Evolutionary conservation across 352 stramenopile genomes (phyloP).

Genomic region (Globisporangium cystogenes): DNA sequence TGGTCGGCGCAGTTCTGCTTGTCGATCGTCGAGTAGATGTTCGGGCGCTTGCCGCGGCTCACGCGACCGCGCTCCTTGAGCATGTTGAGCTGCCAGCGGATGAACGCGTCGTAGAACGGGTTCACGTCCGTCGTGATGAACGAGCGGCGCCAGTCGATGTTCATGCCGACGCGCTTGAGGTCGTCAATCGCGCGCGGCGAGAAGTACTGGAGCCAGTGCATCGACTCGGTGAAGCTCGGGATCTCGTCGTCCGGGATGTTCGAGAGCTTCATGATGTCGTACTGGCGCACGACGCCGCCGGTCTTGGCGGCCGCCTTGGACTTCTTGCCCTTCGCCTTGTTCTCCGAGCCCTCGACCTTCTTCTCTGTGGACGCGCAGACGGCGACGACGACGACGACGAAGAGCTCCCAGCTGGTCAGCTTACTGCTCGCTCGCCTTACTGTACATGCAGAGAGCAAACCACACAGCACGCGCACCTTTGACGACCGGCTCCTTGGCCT

Average conservation of each 20-base stretch:
- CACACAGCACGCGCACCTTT: slow-evolving; percentile 11
- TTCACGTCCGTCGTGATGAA: slow-evolving; percentile 99
- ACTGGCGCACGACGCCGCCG: slow-evolving; percentile 95
- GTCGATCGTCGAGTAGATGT: slow-evolving; percentile 98
- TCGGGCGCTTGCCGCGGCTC: slow-evolving; percentile 96
- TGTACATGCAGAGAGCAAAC: not conserved
- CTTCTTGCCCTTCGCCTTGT: slow-evolving; percentile 95
- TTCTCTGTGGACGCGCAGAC: slow-evolving; percentile 37
- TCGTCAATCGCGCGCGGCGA: slow-evolving; percentile 95
- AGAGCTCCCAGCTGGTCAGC: not conserved
- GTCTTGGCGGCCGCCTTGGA: slow-evolving; percentile 98
- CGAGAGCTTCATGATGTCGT: slow-evolving; percentile 97
- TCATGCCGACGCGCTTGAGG: slow-evolving; percentile 96
- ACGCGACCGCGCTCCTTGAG: slow-evolving; percentile 89
- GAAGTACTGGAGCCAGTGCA: slow-evolving; percentile 99
- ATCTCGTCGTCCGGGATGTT: slow-evolving; percentile 93
- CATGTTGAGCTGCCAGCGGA: slow-evolving; percentile 99
- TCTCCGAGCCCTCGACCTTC: slow-evolving; percentile 71
- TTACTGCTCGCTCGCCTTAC: not conserved
- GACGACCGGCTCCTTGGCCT: slow-evolving; percentile 17
- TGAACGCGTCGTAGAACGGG: slow-evolving; percentile 99
- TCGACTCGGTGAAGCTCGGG: slow-evolving; percentile 95
- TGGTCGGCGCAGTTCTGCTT: slow-evolving; percentile 99
- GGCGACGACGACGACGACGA: too few species aligned
- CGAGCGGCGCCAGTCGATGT: slow-evolving; percentile 97